phyloP scores from a whole-genome alignment of 1,284 basidiomycete genomes.

The Schizopora paradoxa region DNA sequence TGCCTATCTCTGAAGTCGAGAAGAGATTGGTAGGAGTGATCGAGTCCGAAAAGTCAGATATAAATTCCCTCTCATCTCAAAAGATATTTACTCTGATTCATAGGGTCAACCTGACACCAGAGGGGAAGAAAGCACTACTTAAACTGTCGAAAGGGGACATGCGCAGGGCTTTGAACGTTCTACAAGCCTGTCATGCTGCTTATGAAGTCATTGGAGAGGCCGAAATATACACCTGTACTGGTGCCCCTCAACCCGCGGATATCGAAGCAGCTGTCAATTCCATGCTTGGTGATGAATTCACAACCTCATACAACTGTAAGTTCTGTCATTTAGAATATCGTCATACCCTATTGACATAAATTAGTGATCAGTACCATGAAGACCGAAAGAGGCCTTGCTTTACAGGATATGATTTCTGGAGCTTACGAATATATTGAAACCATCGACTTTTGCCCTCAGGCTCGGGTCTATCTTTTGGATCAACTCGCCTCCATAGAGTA shows the following conservation, averaged over 20 bases:
- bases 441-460: constrained; percentile 80
- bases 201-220: constrained; percentile 86
- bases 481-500: constrained; percentile 88
- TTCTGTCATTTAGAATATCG: constrained; percentile 16
- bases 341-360: background rate
- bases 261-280: constrained; percentile 91
- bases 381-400: constrained; percentile 86
- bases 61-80: background rate
- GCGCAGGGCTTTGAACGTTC: constrained; percentile 92
- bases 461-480: constrained; percentile 90
- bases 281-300: constrained; percentile 97
- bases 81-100: background rate
- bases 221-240: constrained; percentile 96
- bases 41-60: constrained; percentile 74
- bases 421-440: constrained; percentile 89
- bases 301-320: constrained; percentile 84
- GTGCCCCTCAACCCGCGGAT: constrained; percentile 91
- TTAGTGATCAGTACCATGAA: constrained; percentile 86
- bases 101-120: constrained; percentile 83
- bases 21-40: constrained; percentile 78
- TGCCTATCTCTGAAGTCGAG: constrained; percentile 84
- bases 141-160: constrained; percentile 96
- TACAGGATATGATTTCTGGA: constrained; percentile 93
- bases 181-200: constrained; percentile 97
- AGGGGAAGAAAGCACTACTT: constrained; percentile 85